Evolutionary conservation across 1,284 basidiomycete species (phyloP).

Genomic region (Quambalaria eucalypti): DNA sequence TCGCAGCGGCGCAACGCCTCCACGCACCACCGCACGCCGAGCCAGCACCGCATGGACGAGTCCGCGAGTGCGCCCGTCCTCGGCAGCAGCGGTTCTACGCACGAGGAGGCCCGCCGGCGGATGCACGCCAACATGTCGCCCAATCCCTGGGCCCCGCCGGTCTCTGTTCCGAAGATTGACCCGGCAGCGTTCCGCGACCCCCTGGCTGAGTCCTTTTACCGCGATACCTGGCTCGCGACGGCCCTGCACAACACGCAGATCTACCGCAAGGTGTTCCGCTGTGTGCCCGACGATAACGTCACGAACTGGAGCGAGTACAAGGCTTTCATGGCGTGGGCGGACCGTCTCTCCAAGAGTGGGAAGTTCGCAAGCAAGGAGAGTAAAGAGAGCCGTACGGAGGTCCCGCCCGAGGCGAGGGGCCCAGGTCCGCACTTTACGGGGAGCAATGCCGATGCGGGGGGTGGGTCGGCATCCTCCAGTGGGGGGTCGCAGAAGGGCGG

Average conservation of each 20-base stretch:
- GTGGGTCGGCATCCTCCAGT: neutral
- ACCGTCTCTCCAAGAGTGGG: conserved; percentile 12
- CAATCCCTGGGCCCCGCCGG: conserved; percentile 22
- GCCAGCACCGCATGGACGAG: neutral
- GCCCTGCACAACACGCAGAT: conserved; percentile 43
- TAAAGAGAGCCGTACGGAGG: neutral
- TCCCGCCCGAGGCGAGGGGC: neutral
- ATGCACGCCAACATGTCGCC: conserved; percentile 21
- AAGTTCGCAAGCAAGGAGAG: neutral
- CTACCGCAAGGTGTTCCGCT: conserved; percentile 43
- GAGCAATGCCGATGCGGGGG: neutral
- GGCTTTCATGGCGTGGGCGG: conserved; percentile 26
- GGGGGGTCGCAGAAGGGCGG: neutral
- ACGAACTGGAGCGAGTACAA: conserved; percentile 45
- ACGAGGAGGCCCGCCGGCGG: conserved; percentile 11
- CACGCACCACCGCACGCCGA: neutral
- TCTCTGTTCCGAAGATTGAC: conserved; percentile 21
- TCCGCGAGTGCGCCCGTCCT: neutral
- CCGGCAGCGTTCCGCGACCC: conserved; percentile 30
- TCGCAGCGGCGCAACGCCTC: neutral
- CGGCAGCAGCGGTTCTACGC: neutral
- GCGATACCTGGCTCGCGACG: conserved; percentile 34
- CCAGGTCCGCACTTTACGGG: neutral
- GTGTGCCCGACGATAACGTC: conserved; percentile 42
- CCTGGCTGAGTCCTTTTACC: conserved; percentile 29